Evolutionary conservation across 208 protist genomes (phyloP).

Genomic region (Acanthamoeba royreba): DNA sequence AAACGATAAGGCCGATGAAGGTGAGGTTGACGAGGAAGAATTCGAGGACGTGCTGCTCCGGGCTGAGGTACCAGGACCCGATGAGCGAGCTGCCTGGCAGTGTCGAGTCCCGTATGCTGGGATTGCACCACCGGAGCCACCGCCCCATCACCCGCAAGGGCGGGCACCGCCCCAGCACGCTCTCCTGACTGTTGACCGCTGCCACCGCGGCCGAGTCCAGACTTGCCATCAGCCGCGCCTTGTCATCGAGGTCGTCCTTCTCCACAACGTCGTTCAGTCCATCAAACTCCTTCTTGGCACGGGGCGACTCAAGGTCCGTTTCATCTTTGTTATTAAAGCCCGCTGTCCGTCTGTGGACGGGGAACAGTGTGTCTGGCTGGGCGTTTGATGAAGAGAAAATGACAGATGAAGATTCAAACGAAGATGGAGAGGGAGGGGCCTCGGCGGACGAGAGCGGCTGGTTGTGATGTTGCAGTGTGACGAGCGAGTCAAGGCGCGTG

Average conservation of each 20-base stretch:
- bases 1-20: background rate
- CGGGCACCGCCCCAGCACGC: background rate
- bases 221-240: no score
- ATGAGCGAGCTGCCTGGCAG: background rate
- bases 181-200: no score
- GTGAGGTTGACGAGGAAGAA: background rate
- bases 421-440: background rate
- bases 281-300: no score
- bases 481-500: background rate
- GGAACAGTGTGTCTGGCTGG: no score
- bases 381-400: no score
- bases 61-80: background rate
- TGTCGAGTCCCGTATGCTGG: background rate
- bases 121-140: background rate
- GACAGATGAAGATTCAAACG: background rate
- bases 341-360: no score
- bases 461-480: background rate
- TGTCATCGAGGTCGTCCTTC: no score
- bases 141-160: background rate
- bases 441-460: background rate
- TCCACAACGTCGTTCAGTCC: no score
- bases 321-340: no score
- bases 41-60: constrained; percentile 6
- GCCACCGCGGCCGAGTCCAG: no score
- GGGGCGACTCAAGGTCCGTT: no score